Conservation (phyloP, 192 early-diverging fungal genomes). For the Coemansia umbellata region DNA sequence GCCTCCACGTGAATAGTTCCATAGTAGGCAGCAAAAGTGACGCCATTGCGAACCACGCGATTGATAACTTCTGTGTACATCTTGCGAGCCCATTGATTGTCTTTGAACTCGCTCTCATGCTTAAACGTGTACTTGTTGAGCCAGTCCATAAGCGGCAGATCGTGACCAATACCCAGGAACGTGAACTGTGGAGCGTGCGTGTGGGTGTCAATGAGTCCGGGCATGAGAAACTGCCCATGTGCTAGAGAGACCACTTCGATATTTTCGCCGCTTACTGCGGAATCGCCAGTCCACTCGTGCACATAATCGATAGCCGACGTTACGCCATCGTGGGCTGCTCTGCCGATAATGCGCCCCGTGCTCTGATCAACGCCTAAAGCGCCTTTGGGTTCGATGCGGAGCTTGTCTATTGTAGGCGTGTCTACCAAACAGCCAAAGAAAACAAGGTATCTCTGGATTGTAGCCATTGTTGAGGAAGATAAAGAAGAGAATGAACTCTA, state of each 20-base stretch:
- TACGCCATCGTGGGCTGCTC: slow-evolving; percentile 23
- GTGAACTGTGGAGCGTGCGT: slow-evolving; percentile 91
- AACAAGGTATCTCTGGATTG: slow-evolving; percentile 21
- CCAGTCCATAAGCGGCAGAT: slow-evolving; percentile 87
- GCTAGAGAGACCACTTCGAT: slow-evolving; percentile 31
- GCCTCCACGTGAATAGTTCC: slow-evolving; percentile 83
- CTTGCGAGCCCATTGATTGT: slow-evolving; percentile 59
- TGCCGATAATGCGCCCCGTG: slow-evolving; percentile 64
- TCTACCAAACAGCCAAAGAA: slow-evolving; percentile 67
- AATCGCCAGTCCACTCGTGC: slow-evolving; percentile 18
- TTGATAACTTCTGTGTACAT: slow-evolving; percentile 67
- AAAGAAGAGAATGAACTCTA: too few relatives aligned
- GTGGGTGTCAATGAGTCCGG: slow-evolving; percentile 92
- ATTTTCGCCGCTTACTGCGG: background rate
- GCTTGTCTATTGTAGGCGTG: slow-evolving; percentile 56
- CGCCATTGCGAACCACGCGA: slow-evolving; percentile 73
- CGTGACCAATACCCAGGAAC: slow-evolving; percentile 85
- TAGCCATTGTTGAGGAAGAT: background rate
- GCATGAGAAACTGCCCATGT: slow-evolving; percentile 72
- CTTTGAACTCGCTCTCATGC: slow-evolving; percentile 69
- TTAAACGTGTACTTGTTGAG: slow-evolving; percentile 90
- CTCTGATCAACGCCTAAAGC: slow-evolving; percentile 61
- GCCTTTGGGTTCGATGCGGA: slow-evolving; percentile 64
- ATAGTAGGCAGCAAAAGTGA: slow-evolving; percentile 89
- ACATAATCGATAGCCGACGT: slow-evolving; percentile 13